A percentile compares a stretch with the other conserved stretches of the same genome.
Conservation (phyloP, 2,329 filamentous ascomycete genomes). For the Aplosporella prunicola region DNA sequence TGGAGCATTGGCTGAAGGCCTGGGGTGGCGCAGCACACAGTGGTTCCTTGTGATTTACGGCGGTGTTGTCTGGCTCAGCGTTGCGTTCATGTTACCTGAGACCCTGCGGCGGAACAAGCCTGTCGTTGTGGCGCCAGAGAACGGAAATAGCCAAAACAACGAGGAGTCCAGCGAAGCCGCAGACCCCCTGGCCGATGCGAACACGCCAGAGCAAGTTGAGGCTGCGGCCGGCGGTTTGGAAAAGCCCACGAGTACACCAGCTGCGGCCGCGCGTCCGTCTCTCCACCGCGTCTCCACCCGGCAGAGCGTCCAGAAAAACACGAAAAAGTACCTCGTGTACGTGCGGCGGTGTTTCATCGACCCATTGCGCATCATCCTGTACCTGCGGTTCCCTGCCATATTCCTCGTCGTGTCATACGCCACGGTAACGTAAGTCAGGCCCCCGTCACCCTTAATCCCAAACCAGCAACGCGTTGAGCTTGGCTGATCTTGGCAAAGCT, state of each 20-base stretch:
- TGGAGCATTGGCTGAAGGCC: slow-evolving; percentile 22
- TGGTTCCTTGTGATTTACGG: slow-evolving; percentile 32
- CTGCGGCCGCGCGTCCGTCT: slow-evolving; percentile 8
- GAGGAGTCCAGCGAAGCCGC: too few relatives aligned
- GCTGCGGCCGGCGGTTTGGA: slow-evolving; percentile 5
- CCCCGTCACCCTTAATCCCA: too few relatives aligned
- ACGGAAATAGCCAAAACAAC: too few relatives aligned
- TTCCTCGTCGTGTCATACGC: slow-evolving; percentile 31
- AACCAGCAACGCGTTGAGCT: too few relatives aligned
- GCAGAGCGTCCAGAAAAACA: slow-evolving; percentile 25
- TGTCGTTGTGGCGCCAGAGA: slow-evolving; percentile 12
- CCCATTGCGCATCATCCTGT: slow-evolving; percentile 29
- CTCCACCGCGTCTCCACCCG: slow-evolving; percentile 23
- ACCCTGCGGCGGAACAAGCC: slow-evolving; percentile 15
- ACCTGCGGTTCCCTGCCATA: slow-evolving; percentile 30
- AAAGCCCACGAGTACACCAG: not conserved
- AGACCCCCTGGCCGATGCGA: slow-evolving; percentile 5
- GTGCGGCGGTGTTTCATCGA: slow-evolving; percentile 30
- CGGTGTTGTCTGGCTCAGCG: slow-evolving; percentile 21
- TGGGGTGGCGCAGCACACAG: slow-evolving; percentile 31
- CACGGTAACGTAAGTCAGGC: too few relatives aligned
- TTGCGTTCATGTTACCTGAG: slow-evolving; percentile 28
- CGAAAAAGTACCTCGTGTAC: slow-evolving; percentile 20
- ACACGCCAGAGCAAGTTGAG: slow-evolving; percentile 2
- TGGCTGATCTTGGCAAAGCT: too few relatives aligned